These are phyloP conservation scores for Seiridium cupressi DNA, from an alignment of 2,329 filamentous ascomycete species.

Conservation along the genomic window DNA sequence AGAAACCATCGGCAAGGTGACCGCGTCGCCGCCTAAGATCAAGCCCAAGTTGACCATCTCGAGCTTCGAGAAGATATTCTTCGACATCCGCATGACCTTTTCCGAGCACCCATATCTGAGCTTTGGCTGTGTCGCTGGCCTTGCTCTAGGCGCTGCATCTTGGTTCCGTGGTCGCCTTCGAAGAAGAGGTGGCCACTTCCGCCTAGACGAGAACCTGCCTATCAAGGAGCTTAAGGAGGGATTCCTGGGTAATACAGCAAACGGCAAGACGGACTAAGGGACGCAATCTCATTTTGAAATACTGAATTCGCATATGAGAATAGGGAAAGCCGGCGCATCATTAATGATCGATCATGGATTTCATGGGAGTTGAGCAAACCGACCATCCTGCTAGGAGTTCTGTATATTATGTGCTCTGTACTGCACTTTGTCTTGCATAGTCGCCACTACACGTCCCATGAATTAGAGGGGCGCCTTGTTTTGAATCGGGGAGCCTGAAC, in stretches of 20 bases:
- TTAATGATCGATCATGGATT: not conserved
- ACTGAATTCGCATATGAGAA: constrained; percentile 5
- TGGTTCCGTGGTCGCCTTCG: constrained; percentile 56
- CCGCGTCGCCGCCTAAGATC: constrained; percentile 67
- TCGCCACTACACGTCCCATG: not conserved
- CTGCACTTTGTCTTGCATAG: constrained; percentile 4
- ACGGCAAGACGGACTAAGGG: constrained; percentile 50
- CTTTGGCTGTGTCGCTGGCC: constrained; percentile 54
- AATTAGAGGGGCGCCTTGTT: not conserved
- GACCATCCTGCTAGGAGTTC: not conserved
- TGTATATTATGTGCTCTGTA: constrained; percentile 8
- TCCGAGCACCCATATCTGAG: constrained; percentile 59
- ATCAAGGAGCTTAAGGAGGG: constrained; percentile 62
- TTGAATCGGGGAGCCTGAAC: not conserved
- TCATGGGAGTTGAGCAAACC: not conserved
- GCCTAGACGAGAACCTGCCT: constrained; percentile 54
- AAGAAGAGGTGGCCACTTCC: constrained; percentile 57
- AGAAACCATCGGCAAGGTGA: constrained; percentile 75
- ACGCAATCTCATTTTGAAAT: not conserved
- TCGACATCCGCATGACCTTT: constrained; percentile 59
- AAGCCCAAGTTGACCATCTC: constrained; percentile 76
- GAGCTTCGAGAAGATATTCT: constrained; percentile 69
- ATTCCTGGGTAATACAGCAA: constrained; percentile 52
- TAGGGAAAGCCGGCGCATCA: constrained; percentile 2
- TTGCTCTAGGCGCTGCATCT: constrained; percentile 50